A percentile compares a stretch with the other conserved stretches of the same genome.
phyloP scores from a whole-genome alignment of 1,284 basidiomycete species.

The Vanrija pseudolonga region DNA sequence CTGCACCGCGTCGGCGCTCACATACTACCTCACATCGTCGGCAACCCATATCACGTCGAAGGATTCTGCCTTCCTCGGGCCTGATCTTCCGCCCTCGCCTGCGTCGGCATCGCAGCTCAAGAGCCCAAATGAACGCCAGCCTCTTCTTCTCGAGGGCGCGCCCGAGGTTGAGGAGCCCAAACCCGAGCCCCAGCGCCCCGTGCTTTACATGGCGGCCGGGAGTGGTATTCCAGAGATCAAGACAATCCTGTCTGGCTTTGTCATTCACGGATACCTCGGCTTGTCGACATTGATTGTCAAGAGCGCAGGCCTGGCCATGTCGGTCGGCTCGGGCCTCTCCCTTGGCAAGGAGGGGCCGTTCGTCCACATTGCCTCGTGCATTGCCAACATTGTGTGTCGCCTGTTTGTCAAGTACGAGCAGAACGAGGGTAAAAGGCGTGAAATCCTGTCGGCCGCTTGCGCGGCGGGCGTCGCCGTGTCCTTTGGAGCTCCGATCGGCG shows the following conservation, averaged over 20 bases:
- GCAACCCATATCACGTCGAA: slow-evolving; percentile 82
- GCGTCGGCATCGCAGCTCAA: slow-evolving; percentile 10
- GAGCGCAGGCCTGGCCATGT: slow-evolving; percentile 78
- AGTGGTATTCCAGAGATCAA: slow-evolving; percentile 97
- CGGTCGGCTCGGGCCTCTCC: slow-evolving; percentile 84
- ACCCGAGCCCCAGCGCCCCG: slow-evolving; percentile 54
- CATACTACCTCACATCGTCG: slow-evolving; percentile 81
- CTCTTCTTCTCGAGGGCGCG: slow-evolving; percentile 18
- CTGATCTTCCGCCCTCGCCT: slow-evolving; percentile 23
- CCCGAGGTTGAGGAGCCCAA: slow-evolving; percentile 12
- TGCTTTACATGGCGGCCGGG: slow-evolving; percentile 87
- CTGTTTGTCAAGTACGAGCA: slow-evolving; percentile 83
- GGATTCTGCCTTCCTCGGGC: slow-evolving; percentile 68
- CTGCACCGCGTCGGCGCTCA: slow-evolving; percentile 68
- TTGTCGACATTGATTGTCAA: slow-evolving; percentile 88
- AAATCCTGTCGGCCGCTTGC: slow-evolving; percentile 86
- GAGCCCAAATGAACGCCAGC: slow-evolving; percentile 24
- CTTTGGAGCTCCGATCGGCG: slow-evolving; percentile 88
- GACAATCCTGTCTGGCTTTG: slow-evolving; percentile 91
- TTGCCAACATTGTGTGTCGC: slow-evolving; percentile 91
- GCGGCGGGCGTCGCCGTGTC: slow-evolving; percentile 61
- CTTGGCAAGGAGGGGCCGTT: slow-evolving; percentile 94
- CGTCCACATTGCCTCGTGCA: slow-evolving; percentile 91
- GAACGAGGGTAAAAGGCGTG: slow-evolving; percentile 92
- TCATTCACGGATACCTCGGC: slow-evolving; percentile 95